These are phyloP conservation scores for Platanus orientalis DNA, from an alignment of 164 flowering plant species.

Conservation along the genomic window DNA sequence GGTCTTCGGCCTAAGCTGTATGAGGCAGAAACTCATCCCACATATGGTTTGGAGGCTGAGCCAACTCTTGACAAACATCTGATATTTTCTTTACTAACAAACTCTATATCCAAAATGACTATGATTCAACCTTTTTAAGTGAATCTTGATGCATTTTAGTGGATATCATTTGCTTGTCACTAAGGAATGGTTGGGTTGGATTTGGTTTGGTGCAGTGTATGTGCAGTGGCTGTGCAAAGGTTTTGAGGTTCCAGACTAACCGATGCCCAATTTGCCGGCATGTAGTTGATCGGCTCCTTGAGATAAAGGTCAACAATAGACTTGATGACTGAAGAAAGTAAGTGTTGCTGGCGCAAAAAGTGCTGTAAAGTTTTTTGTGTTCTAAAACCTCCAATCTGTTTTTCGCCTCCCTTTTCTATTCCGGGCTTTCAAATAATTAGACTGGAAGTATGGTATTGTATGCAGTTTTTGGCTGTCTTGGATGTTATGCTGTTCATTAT, in stretches of 20 bases:
- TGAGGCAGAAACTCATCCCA: too few species aligned
- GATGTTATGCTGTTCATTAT: too few species aligned
- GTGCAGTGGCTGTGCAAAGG: constrained; percentile 95
- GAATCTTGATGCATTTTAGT: not conserved
- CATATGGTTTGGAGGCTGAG: too few species aligned
- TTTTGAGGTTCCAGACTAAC: constrained; percentile 79
- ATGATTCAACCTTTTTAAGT: too few species aligned
- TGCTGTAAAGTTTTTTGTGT: constrained; percentile 5
- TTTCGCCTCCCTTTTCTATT: not conserved
- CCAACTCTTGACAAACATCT: too few species aligned
- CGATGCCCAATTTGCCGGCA: constrained; percentile 96
- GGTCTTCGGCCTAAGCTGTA: too few species aligned
- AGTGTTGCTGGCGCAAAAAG: not conserved
- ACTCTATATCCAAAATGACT: constrained; percentile 5
- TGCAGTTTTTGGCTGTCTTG: too few species aligned
- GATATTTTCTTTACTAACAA: too few species aligned
- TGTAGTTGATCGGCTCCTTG: constrained; percentile 83
- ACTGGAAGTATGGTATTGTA: too few species aligned
- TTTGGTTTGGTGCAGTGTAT: constrained; percentile 65
- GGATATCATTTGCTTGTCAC: not conserved
- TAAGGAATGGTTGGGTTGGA: not conserved
- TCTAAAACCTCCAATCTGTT: not conserved
- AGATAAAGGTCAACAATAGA: constrained; percentile 70
- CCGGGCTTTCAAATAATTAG: too few species aligned
- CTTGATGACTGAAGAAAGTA: constrained; percentile 34